A percentile compares a stretch with the other conserved stretches of the same genome.
Conservation (phyloP, 331 rosid genomes). For the Arachis monticola region DNA sequence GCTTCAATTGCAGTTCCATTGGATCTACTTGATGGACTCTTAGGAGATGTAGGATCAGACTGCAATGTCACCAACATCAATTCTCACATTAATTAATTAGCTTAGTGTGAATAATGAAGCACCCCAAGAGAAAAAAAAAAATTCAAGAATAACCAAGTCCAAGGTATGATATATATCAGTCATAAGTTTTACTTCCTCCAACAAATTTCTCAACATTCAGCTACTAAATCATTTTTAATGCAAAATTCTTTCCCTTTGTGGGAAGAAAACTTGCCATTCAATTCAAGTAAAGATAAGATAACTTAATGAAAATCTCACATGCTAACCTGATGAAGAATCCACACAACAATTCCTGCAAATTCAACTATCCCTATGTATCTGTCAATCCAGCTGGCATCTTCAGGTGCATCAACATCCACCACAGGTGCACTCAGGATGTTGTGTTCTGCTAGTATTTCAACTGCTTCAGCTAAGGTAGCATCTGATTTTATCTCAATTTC, state of each 20-base stretch:
- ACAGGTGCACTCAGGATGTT: constrained; percentile 95
- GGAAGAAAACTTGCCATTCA: too few species aligned
- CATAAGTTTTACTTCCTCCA: too few species aligned
- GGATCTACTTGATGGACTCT: constrained; percentile 66
- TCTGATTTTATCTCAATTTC: constrained; percentile 92
- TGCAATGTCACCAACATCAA: constrained; percentile 40
- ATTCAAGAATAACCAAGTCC: constrained; percentile 14
- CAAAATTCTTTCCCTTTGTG: too few species aligned
- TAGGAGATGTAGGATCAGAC: constrained; percentile 92
- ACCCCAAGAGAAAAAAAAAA: background rate
- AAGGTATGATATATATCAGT: too few species aligned
- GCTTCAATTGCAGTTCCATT: constrained; percentile 67
- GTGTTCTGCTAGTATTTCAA: constrained; percentile 65
- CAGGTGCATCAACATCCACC: constrained; percentile 89
- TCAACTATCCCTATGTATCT: constrained; percentile 95
- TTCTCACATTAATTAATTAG: constrained; percentile 28
- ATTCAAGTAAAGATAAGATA: too few species aligned
- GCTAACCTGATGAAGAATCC: constrained; percentile 95
- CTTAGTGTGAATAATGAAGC: constrained; percentile 35
- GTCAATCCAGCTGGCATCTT: constrained; percentile 93
- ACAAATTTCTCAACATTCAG: too few species aligned
- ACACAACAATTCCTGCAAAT: constrained; percentile 96
- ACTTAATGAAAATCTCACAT: background rate
- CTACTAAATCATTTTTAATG: too few species aligned
- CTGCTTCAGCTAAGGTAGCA: constrained; percentile 80